A percentile compares a stretch with the other conserved stretches of the same genome.
Evolutionary conservation across 495 filamentous ascomycete species (phyloP).

Genomic region (Penicillium maclennaniae): DNA sequence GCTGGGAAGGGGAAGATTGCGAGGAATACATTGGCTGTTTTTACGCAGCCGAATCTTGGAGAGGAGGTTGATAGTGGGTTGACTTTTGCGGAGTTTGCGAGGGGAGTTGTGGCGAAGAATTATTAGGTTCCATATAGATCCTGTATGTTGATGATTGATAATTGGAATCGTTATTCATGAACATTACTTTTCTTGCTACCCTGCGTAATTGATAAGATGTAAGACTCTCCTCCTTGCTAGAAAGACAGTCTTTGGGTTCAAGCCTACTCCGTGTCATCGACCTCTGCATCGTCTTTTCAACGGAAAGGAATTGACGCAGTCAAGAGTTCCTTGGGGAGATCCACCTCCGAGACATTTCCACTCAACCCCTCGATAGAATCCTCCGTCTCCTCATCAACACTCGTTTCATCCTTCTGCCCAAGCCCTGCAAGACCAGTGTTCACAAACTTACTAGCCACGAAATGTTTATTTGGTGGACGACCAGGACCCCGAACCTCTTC

Average conservation of each 20-base stretch:
- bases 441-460: conserved; percentile 32
- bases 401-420: conserved; percentile 6
- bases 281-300: conserved; percentile 3
- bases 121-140: conserved; percentile 34
- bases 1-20: conserved; percentile 54
- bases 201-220: background rate
- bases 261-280: background rate
- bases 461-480: conserved; percentile 24
- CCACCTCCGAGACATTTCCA: conserved; percentile 5
- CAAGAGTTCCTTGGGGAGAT: conserved; percentile 4
- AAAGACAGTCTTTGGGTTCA: too few species aligned
- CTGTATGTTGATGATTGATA: background rate
- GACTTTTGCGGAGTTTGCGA: conserved; percentile 84
- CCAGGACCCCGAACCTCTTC: conserved; percentile 3
- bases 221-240: too few species aligned
- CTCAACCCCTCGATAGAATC: background rate
- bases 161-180: background rate
- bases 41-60: conserved; percentile 91
- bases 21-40: conserved; percentile 91
- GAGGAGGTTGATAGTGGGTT: conserved; percentile 74
- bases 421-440: conserved; percentile 29
- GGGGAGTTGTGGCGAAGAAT: conserved; percentile 76
- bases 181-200: background rate
- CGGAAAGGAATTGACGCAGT: conserved; percentile 6
- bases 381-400: background rate